These are phyloP conservation scores for Penicillium bialowiezense DNA, from an alignment of 495 filamentous ascomycete species.

Conservation along the genomic window DNA sequence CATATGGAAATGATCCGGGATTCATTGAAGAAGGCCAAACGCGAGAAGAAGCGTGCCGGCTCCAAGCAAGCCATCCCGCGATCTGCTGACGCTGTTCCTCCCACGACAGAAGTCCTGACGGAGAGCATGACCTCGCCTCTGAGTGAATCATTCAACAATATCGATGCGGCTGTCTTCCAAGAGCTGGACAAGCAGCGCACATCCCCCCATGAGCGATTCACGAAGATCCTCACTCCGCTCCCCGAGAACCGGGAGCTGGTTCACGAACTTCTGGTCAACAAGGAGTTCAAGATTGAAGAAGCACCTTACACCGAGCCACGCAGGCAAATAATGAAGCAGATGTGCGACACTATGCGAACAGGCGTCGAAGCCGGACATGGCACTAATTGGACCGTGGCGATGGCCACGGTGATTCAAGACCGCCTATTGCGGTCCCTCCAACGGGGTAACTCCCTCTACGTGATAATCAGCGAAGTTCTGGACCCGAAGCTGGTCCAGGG, in stretches of 20 bases:
- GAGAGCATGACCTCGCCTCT: slow-evolving; percentile 46
- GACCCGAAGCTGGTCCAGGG: slow-evolving; percentile 73
- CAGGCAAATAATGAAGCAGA: slow-evolving; percentile 54
- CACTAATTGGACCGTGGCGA: slow-evolving; percentile 72
- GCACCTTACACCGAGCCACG: slow-evolving; percentile 46
- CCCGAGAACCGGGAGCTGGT: slow-evolving; percentile 83
- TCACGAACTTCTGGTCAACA: slow-evolving; percentile 90
- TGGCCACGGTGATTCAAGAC: slow-evolving; percentile 80
- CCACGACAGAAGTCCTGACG: slow-evolving; percentile 33
- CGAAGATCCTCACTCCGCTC: slow-evolving; percentile 59
- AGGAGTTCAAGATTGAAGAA: slow-evolving; percentile 66
- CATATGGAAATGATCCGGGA: slow-evolving; percentile 80
- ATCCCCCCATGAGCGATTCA: slow-evolving; percentile 44
- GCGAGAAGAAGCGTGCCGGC: slow-evolving; percentile 56
- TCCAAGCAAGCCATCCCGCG: slow-evolving; percentile 61
- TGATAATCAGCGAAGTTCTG: slow-evolving; percentile 78
- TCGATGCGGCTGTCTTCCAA: slow-evolving; percentile 37
- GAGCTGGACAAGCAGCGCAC: slow-evolving; percentile 37
- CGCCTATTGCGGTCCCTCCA: slow-evolving; percentile 81
- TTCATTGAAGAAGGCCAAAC: slow-evolving; percentile 75
- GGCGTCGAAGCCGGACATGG: slow-evolving; percentile 71
- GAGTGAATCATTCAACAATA: slow-evolving; percentile 44
- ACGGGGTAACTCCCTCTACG: slow-evolving; percentile 76
- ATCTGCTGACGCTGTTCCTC: slow-evolving; percentile 37
- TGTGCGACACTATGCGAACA: slow-evolving; percentile 74